phyloP scores from a whole-genome alignment of 2,329 filamentous ascomycete genomes.

The Fusarium anguioides region DNA sequence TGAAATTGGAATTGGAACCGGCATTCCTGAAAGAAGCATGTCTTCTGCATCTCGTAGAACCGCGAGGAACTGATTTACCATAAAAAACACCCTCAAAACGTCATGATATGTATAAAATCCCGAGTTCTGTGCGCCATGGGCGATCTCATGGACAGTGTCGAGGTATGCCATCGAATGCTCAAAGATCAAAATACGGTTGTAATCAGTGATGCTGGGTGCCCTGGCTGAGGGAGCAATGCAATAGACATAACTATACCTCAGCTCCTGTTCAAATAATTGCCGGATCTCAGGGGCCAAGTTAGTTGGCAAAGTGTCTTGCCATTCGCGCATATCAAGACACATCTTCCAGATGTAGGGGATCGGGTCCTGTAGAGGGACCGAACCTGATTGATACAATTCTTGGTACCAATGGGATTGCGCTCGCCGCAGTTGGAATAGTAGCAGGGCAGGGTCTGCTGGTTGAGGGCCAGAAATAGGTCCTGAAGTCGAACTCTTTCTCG shows the following conservation, averaged over 20 bases:
- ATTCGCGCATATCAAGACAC: conserved; percentile 80
- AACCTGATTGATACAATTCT: conserved; percentile 82
- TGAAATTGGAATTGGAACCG: conserved; percentile 58
- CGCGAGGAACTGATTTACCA: conserved; percentile 71
- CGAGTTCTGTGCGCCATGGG: conserved; percentile 67
- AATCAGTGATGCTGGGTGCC: conserved; percentile 77
- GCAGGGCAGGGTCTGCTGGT: conserved; percentile 75
- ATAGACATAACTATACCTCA: conserved; percentile 91
- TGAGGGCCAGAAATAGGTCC: conserved; percentile 58
- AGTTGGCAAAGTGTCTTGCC: conserved; percentile 80
- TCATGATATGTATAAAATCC: conserved; percentile 89
- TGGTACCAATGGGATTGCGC: conserved; percentile 93
- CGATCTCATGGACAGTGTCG: conserved; percentile 75
- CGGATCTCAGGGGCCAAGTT: conserved; percentile 73
- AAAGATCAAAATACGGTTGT: conserved; percentile 84
- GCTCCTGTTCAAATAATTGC: conserved; percentile 85
- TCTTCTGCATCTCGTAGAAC: conserved; percentile 69
- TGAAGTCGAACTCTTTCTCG: conserved; percentile 56
- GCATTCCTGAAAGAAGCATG: conserved; percentile 63
- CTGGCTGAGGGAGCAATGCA: conserved; percentile 84
- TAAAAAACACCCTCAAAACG: conserved; percentile 83
- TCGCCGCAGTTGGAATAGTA: conserved; percentile 85
- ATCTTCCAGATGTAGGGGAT: conserved; percentile 79
- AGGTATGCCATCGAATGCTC: conserved; percentile 88
- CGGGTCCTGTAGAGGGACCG: conserved; percentile 74